Percentiles rank a stretch among this genome's conserved stretches.
These are phyloP conservation scores for Moesziomyces sp. DNA, from an alignment of 1,284 basidiomycete species.

Conservation along the genomic window DNA sequence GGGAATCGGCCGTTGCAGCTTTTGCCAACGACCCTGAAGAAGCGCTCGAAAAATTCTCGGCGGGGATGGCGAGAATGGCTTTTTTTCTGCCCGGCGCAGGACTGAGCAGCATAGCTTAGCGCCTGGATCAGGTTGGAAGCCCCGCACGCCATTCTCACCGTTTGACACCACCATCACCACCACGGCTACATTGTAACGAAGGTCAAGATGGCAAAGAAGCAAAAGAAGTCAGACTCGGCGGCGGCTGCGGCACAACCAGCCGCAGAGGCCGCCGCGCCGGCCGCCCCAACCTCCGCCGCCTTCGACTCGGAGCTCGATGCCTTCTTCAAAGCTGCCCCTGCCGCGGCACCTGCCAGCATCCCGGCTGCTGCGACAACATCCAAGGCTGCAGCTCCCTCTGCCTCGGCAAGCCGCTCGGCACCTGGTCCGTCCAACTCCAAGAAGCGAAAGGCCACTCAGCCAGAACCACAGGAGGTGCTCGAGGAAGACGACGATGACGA, in stretches of 20 bases:
- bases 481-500: slow-evolving; percentile 4
- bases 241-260: not conserved
- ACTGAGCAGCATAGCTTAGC: not conserved
- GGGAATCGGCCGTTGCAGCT: not conserved
- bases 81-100: not conserved
- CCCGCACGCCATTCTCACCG: not conserved
- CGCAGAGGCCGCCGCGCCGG: not conserved
- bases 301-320: slow-evolving; percentile 64
- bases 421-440: slow-evolving; percentile 24
- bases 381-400: not conserved
- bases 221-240: slow-evolving; percentile 3
- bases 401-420: slow-evolving; percentile 2
- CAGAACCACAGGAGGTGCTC: slow-evolving; percentile 1
- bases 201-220: slow-evolving; percentile 31
- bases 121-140: too few relatives aligned
- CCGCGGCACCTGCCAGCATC: slow-evolving; percentile 10
- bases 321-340: slow-evolving; percentile 51
- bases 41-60: not conserved
- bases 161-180: slow-evolving; percentile 1
- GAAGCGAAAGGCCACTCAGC: slow-evolving; percentile 32
- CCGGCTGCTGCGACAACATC: not conserved
- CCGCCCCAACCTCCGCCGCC: slow-evolving; percentile 1
- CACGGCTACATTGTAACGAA: not conserved
- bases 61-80: not conserved
- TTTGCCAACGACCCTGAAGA: not conserved